Conservation (phyloP, 2,329 filamentous ascomycete species). For the Ophiosphaerella korrae region DNA sequence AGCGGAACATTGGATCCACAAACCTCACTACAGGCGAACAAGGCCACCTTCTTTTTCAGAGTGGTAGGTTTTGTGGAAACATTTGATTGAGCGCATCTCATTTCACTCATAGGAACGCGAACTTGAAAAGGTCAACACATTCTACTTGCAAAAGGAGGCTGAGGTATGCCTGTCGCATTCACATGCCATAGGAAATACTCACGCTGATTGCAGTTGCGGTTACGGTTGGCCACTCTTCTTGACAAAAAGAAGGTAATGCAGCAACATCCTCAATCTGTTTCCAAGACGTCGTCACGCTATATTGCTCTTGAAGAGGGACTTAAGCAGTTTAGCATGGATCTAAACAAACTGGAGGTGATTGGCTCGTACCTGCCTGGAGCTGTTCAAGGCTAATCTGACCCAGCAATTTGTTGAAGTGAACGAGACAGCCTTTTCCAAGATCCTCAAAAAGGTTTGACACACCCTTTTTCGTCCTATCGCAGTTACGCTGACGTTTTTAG, state of each 20-base stretch:
- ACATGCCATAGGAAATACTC: constrained; percentile 15
- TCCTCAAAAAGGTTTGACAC: constrained; percentile 81
- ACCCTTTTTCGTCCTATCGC: not conserved
- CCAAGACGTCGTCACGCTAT: constrained; percentile 89
- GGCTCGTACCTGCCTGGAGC: constrained; percentile 15
- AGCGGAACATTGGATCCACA: constrained; percentile 72
- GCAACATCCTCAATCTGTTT: constrained; percentile 74
- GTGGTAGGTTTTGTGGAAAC: constrained; percentile 64
- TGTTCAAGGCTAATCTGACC: constrained; percentile 31
- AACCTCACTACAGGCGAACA: constrained; percentile 90
- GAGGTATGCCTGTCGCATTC: constrained; percentile 67
- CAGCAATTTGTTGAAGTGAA: constrained; percentile 98
- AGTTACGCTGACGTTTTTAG: constrained; percentile 52
- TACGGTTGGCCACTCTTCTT: constrained; percentile 86
- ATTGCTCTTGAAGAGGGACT: constrained; percentile 95
- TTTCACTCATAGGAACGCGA: constrained; percentile 75
- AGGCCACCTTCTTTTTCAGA: constrained; percentile 98
- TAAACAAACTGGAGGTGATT: constrained; percentile 83
- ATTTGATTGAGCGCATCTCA: constrained; percentile 8
- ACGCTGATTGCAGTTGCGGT: constrained; percentile 73
- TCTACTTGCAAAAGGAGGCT: constrained; percentile 96
- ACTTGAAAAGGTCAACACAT: constrained; percentile 96
- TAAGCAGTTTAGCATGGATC: constrained; percentile 92
- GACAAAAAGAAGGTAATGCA: constrained; percentile 95
- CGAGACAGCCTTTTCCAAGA: constrained; percentile 96